A percentile compares a stretch with the other conserved stretches of the same genome.
Conservation (phyloP, 257 asterid species). For the Leonotis leonurus region DNA sequence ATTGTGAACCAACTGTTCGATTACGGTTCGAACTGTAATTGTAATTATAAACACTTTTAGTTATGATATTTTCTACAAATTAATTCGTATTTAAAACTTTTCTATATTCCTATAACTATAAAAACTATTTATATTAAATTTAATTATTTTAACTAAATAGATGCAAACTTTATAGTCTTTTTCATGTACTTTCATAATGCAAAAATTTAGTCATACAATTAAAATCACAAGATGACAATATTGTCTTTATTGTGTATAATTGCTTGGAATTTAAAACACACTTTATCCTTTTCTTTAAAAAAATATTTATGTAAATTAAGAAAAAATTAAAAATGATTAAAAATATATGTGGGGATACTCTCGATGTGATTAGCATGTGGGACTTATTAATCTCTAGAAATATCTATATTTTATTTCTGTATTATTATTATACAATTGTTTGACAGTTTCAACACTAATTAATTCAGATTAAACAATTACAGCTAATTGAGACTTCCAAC, state of each 20-base stretch:
- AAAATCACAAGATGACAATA: neutral
- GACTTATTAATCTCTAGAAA: slow-evolving; percentile 12
- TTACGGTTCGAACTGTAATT: too few species aligned
- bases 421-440: neutral
- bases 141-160: too few species aligned
- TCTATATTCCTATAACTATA: too few species aligned
- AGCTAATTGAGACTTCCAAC: slow-evolving; percentile 35
- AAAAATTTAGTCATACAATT: neutral
- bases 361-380: slow-evolving; percentile 29
- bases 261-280: neutral
- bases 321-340: neutral
- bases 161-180: too few species aligned
- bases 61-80: too few species aligned
- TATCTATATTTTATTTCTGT: neutral
- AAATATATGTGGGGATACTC: neutral
- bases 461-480: slow-evolving; percentile 11
- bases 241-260: neutral
- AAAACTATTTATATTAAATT: too few species aligned
- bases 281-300: neutral
- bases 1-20: too few species aligned
- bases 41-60: too few species aligned
- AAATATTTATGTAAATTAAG: neutral
- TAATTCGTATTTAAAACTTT: too few species aligned
- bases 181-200: too few species aligned
- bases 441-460: slow-evolving; percentile 15